These are phyloP conservation scores for Narthecium ossifragum DNA, from an alignment of 106 monocot species.

Conservation along the genomic window DNA sequence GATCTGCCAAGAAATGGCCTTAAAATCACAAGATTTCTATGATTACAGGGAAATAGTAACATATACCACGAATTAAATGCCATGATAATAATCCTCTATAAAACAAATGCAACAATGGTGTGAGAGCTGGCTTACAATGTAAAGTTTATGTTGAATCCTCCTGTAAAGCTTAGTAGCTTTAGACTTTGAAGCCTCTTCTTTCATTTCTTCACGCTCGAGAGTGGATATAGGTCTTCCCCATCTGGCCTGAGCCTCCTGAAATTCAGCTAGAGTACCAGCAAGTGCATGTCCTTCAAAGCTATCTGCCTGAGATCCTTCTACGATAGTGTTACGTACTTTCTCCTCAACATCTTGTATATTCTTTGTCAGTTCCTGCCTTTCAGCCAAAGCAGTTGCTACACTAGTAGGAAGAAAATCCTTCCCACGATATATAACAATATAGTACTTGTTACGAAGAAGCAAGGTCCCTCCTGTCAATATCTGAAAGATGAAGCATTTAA, in stretches of 20 bases:
- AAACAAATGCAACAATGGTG: neutral
- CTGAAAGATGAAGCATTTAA: slow-evolving; percentile 24
- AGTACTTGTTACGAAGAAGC: slow-evolving; percentile 89
- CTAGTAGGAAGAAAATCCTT: slow-evolving; percentile 90
- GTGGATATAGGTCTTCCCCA: slow-evolving; percentile 83
- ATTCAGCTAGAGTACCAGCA: slow-evolving; percentile 93
- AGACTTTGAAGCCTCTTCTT: slow-evolving; percentile 59
- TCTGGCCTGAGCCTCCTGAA: slow-evolving; percentile 79
- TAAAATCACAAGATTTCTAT: too few relatives aligned
- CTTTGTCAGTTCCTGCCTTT: slow-evolving; percentile 82
- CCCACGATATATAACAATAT: slow-evolving; percentile 96
- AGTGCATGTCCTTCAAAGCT: slow-evolving; percentile 49
- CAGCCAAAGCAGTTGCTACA: slow-evolving; percentile 73
- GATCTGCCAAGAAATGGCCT: too few relatives aligned
- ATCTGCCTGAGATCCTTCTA: slow-evolving; percentile 19
- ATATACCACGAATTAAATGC: too few relatives aligned
- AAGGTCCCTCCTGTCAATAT: slow-evolving; percentile 81
- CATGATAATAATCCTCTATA: too few relatives aligned
- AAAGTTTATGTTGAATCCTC: slow-evolving; percentile 81
- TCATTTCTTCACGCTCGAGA: slow-evolving; percentile 65
- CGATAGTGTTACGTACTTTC: slow-evolving; percentile 30
- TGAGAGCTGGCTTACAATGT: slow-evolving; percentile 46
- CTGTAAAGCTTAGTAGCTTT: slow-evolving; percentile 49
- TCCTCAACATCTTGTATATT: slow-evolving; percentile 84
- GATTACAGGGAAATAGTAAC: too few relatives aligned